Evolutionary conservation across 2,329 filamentous ascomycete genomes (phyloP), one percentile per base, ranked within the genome.

Genomic region (Elsinoe perseae): DNA sequence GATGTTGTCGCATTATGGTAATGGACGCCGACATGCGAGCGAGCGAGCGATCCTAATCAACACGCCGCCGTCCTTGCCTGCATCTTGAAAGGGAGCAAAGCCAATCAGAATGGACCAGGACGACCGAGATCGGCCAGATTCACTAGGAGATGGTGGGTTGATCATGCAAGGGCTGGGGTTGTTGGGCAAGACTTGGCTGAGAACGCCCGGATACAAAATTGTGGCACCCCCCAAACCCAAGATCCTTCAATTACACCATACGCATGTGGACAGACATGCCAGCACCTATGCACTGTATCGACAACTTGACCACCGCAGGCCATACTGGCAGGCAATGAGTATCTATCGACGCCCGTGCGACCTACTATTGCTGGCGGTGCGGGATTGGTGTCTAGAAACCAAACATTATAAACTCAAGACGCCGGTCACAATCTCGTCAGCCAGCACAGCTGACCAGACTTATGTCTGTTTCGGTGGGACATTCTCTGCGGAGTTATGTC

Each of bases 141-240:
- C 12, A 25, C 14, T 50, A 2, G 9, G 18, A 9, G 9, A 30
- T 50, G 25, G 21, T 21, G 16, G 16, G 27, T 36, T 28, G 48
- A 30, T 52, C 48, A 52, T 52, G 48, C 48, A 52, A 52, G 48
- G 48, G 48, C 25, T 18, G 32, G 25, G 48, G 36, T 44, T 34
- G 30, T 18, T 23, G 20, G 48, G 30, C 27, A 21, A 23, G 32
- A 38, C 28, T 52, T 52, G 48, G 48, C 48, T 52, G 20, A 10
- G 30, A n/a, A 12, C 21, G 48, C n/a, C 10, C 16, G 28, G 10
- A 30, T 52, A 52, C 48, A 52, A 52, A 52, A 20, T 18, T 18
- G 21, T 14, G 30, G 30, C 25, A 16, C 18, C 7, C 12, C 48
- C 48, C 28, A 20, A 10, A 20, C 18, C 30, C 2, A 2, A 21